phyloP scores from a whole-genome alignment of 805 yeast genomes.

The Ogataea wickerhamii region DNA sequence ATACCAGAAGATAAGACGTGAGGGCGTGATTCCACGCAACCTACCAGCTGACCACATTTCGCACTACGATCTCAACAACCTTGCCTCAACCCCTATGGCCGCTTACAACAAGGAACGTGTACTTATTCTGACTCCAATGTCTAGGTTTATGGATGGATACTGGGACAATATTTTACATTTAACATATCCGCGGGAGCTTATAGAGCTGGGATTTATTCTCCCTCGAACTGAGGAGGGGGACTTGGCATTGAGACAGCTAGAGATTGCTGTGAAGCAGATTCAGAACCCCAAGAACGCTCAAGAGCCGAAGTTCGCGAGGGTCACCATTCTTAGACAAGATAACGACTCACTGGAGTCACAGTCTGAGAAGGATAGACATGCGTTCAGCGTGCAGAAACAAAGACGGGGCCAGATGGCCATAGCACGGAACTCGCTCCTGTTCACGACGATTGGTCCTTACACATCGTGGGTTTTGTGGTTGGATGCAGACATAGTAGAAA shows the following conservation, averaged over 20 bases:
- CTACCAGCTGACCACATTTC: slow-evolving; percentile 70
- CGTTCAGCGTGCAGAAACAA: slow-evolving; percentile 77
- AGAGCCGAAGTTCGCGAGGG: slow-evolving; percentile 68
- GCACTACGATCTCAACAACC: slow-evolving; percentile 78
- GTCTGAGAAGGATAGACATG: slow-evolving; percentile 86
- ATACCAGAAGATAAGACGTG: slow-evolving; percentile 41
- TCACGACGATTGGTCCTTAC: slow-evolving; percentile 83
- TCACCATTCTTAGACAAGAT: slow-evolving; percentile 90
- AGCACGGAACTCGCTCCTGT: slow-evolving; percentile 87
- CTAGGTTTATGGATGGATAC: slow-evolving; percentile 77
- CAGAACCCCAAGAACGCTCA: slow-evolving; percentile 55
- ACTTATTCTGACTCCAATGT: slow-evolving; percentile 85
- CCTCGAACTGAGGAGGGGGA: slow-evolving; percentile 86
- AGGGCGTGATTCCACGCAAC: slow-evolving; percentile 54
- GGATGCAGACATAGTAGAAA: slow-evolving; percentile 90
- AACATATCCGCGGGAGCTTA: slow-evolving; percentile 76
- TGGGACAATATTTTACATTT: slow-evolving; percentile 80
- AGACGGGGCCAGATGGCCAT: slow-evolving; percentile 89
- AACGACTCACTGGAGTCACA: slow-evolving; percentile 71
- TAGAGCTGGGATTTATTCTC: slow-evolving; percentile 87
- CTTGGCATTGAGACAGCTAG: slow-evolving; percentile 65
- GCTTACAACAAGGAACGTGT: slow-evolving; percentile 76
- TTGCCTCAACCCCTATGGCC: slow-evolving; percentile 70
- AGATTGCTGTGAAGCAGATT: slow-evolving; percentile 65
- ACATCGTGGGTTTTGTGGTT: slow-evolving; percentile 97